These are phyloP conservation scores for Apiotrichum siamense DNA, from an alignment of 1,284 basidiomycete genomes.

Conservation along the genomic window DNA sequence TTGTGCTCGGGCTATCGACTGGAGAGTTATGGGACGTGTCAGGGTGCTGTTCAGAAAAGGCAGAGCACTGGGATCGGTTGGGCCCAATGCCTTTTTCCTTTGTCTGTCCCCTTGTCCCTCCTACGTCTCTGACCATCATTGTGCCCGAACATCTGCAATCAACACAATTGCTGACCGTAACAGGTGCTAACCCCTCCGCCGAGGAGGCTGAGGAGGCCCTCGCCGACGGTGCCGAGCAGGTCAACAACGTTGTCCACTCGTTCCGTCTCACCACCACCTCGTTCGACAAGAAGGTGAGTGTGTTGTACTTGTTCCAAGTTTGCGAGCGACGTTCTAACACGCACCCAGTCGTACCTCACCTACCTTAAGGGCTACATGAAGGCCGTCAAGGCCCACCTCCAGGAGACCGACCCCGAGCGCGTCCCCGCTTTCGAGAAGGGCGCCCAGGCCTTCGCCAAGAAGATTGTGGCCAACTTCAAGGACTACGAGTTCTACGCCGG, in stretches of 20 bases:
- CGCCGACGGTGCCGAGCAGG: slow-evolving; percentile 66
- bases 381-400: slow-evolving; percentile 61
- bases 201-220: slow-evolving; percentile 81
- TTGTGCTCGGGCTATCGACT: too few species aligned
- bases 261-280: slow-evolving; percentile 78
- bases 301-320: background rate
- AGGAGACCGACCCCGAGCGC: slow-evolving; percentile 58
- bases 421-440: slow-evolving; percentile 78
- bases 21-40: too few species aligned
- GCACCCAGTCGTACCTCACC: slow-evolving; percentile 58
- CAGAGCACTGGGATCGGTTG: background rate
- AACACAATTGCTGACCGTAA: background rate
- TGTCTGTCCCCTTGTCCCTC: too few species aligned
- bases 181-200: slow-evolving; percentile 83
- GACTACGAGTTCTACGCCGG: slow-evolving; percentile 63
- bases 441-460: slow-evolving; percentile 73
- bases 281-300: slow-evolving; percentile 80
- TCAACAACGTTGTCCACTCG: slow-evolving; percentile 91
- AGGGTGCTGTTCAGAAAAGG: background rate
- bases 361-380: slow-evolving; percentile 95
- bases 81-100: too few species aligned
- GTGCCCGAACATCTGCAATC: too few species aligned
- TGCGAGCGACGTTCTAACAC: background rate
- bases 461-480: slow-evolving; percentile 83
- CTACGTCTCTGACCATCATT: too few species aligned